Conservation (phyloP, 805 yeast genomes). For the Ogataea pilisensis region DNA sequence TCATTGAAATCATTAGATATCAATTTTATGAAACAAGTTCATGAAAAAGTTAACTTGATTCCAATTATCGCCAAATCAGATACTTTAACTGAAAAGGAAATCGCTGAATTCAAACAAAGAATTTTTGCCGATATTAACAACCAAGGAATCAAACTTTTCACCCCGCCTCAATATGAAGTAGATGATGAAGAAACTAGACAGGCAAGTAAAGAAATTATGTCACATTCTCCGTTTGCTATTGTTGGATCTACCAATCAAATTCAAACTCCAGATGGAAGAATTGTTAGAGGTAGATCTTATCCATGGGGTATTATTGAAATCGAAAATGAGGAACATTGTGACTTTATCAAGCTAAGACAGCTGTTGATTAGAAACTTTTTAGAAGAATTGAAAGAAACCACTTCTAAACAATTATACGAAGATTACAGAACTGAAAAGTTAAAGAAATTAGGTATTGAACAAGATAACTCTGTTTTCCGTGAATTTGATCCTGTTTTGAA, state of each 20-base stretch:
- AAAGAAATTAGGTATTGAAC: constrained; percentile 77
- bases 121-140: constrained; percentile 71
- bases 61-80: constrained; percentile 96
- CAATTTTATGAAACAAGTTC: constrained; percentile 80
- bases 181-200: constrained; percentile 73
- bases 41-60: constrained; percentile 86
- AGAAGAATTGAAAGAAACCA: constrained; percentile 90
- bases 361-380: constrained; percentile 83
- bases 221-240: constrained; percentile 85
- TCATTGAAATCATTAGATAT: constrained; percentile 85
- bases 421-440: constrained; percentile 84
- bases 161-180: constrained; percentile 73
- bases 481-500: constrained; percentile 90
- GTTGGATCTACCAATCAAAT: constrained; percentile 82
- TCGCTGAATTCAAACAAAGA: constrained; percentile 67
- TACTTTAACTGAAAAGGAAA: constrained; percentile 85
- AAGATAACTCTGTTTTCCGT: constrained; percentile 88
- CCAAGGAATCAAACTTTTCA: constrained; percentile 72
- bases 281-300: constrained; percentile 85
- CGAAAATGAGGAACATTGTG: constrained; percentile 91
- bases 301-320: constrained; percentile 98
- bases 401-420: constrained; percentile 75
- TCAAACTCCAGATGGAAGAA: constrained; percentile 67
- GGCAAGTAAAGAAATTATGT: constrained; percentile 62
- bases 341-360: constrained; percentile 84